Base-by-base conservation (phyloP, 2,329 filamentous ascomycete genomes). In the Ascochyta fabae region DNA sequence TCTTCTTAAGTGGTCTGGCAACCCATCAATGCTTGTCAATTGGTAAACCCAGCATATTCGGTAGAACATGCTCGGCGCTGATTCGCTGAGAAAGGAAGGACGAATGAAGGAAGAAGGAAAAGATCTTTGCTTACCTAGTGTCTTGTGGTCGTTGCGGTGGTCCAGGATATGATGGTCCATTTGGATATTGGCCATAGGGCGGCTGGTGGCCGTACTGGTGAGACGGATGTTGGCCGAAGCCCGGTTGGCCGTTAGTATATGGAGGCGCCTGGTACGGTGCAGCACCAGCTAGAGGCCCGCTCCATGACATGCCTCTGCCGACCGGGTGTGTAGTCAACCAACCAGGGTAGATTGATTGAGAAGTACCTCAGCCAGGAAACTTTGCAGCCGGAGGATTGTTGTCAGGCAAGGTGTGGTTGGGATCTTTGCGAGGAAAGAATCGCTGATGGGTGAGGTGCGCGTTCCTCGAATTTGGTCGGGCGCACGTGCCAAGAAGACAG, bases 1-100 rank as follows among this genome's bases (percentile, higher is more conserved):
- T 81, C 52, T 76, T 78, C 65, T 81, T 82, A 2, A 67, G 67
- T 13, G 67, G 66, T 31, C 72, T 75, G 42, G 34, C 39, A 33
- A 27, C 19, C 24, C 31, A 58, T 71, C 42, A 71, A 67, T 49
- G 63, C 19, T 53, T 34, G 36, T 26, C 38, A 19, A 49, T 33
- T n/a, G 38, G 23, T 29, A 34, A n/a, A 23, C 9, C 13, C 15
- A 23, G 24, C 13, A 6, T 12, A 26, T 31, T 16, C n/a, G 23
- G 13, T 13, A n/a, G 2, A 35, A n/a, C n/a, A 35, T 22, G 31
- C 6, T 22, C 27, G 16, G 33, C 15, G 27, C 29, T 23, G 19
- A 33, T 19, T 12, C 12, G 1, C 24, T 27, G 29, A 29, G 19
- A 23, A 26, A 26, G 24, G 24, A 26, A 26, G 8, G 24, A 26